Base-by-base conservation (phyloP, 495 filamentous ascomycete genomes). In the Xylaria flabelliformis region DNA sequence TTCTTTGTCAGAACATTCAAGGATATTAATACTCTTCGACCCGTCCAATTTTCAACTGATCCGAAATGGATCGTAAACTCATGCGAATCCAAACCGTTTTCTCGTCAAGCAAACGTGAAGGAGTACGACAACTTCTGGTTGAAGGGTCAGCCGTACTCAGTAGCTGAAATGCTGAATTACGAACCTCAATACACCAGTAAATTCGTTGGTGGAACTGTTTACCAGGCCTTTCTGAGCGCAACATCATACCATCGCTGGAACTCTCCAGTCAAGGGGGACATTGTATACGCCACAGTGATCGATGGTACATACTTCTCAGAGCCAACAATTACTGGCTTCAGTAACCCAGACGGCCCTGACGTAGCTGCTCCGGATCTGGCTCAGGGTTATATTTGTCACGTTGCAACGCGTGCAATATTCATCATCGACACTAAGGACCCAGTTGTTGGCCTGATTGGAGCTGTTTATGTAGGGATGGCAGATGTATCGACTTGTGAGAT, bases 301-400 rank as follows among this genome's bases (percentile, higher is more conserved):
- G 75, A 80, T 12, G 90, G 90, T 0, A 88, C 88, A 0, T 92
- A 91, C 74, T 92, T 83, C 78, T 85, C 85, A 0, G 88, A 90
- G 75, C 82, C 83, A 0, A 73, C 83, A 8, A 86, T 85, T 63
- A 79, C 85, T 44, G 85, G 82, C 2, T 80, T 84, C 63, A 74
- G 70, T n/a, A 55, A 64, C 50, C 53, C 65, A n/a, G 75, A 77
- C 19, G 77, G 74, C 0, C 73, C 77, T 0, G 81, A 84, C 58
- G 75, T 77, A 4, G 72, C 73, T n/a, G 78, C 58, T 2, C 73
- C 55, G 29, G 55, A 59, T 59, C 34, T 36, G 32, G 74, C 76
- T 0, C 84, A 89, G 71, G 77, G 80, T 12, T 91, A 90, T 71
- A 83, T 90, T 42, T 82, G 86, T 1, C 75, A 80, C 10, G 80